Conservation (phyloP, 208 protist genomes). For the Leishmania aethiopica region DNA sequence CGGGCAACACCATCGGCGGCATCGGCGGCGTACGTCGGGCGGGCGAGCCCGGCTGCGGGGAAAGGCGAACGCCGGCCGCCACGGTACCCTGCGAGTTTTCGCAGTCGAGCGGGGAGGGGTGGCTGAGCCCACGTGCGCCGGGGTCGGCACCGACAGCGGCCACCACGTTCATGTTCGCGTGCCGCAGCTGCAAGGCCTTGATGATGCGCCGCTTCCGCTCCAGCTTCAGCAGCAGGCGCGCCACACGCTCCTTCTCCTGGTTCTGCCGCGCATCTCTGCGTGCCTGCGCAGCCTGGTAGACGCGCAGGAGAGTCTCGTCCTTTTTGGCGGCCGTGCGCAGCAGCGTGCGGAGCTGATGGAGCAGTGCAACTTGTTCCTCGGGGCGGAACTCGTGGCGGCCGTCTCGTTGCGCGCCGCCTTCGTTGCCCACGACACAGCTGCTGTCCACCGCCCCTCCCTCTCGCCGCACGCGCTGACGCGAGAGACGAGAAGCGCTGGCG, state of each 20-base stretch:
- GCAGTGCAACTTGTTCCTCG: slow-evolving; percentile 25
- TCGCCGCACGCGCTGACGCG: neutral
- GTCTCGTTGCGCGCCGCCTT: neutral
- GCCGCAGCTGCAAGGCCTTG: slow-evolving; percentile 23
- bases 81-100: slow-evolving; percentile 18
- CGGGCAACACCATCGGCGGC: slow-evolving; percentile 27
- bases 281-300: slow-evolving; percentile 44
- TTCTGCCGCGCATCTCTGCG: slow-evolving; percentile 33
- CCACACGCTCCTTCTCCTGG: slow-evolving; percentile 24
- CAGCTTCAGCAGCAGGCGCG: slow-evolving; percentile 26
- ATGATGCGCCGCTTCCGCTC: slow-evolving; percentile 32
- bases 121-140: slow-evolving; percentile 5
- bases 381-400: slow-evolving; percentile 8
- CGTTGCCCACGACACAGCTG: neutral
- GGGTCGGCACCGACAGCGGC: neutral
- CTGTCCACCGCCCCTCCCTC: neutral
- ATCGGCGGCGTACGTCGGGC: slow-evolving; percentile 24
- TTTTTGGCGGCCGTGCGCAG: slow-evolving; percentile 58
- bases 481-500: neutral
- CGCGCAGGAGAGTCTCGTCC: slow-evolving; percentile 61
- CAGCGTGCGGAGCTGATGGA: slow-evolving; percentile 49
- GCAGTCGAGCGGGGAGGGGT: slow-evolving; percentile 15
- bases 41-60: slow-evolving; percentile 27
- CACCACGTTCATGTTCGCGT: slow-evolving; percentile 3
- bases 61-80: slow-evolving; percentile 9